Conservation (phyloP, 2,329 filamentous ascomycete species). For the Pezizomycotina sp. region DNA sequence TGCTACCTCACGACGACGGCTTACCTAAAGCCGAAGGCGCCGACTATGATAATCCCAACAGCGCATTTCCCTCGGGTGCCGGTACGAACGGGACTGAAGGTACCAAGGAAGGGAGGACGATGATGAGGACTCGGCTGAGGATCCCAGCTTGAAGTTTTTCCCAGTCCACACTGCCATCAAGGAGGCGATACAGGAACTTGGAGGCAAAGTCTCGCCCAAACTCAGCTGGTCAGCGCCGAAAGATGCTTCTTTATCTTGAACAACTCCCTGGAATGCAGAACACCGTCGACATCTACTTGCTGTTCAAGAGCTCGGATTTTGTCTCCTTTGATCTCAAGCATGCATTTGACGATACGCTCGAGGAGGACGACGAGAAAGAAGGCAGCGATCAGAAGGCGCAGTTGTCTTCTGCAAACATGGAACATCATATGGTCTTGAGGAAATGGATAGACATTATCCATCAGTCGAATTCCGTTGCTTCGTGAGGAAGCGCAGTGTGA, state of each 20-base stretch:
- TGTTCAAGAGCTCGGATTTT: conserved; percentile 89
- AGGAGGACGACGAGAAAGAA: conserved; percentile 20
- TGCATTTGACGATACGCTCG: conserved; percentile 61
- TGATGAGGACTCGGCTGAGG: conserved; percentile 25
- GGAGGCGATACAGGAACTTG: conserved; percentile 60
- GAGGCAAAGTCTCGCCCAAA: conserved; percentile 77
- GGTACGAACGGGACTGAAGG: no score
- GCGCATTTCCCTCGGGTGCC: not conserved
- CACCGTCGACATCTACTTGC: conserved; percentile 82
- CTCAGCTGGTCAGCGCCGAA: conserved; percentile 96
- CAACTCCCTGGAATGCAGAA: conserved; percentile 83
- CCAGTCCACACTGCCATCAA: conserved; percentile 65
- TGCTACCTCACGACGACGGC: conserved; percentile 56
- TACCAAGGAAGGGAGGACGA: conserved; percentile 24
- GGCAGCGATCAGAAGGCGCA: conserved; percentile 6
- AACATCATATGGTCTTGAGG: conserved; percentile 67
- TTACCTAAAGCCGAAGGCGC: not conserved
- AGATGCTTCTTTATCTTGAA: conserved; percentile 78
- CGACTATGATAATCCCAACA: not conserved
- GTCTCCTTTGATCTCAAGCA: conserved; percentile 87
- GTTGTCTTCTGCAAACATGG: conserved; percentile 31
- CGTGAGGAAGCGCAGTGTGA: conserved; percentile 61
- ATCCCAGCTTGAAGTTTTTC: conserved; percentile 43
- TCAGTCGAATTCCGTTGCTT: conserved; percentile 92
- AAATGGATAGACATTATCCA: conserved; percentile 76